phyloP scores from a whole-genome alignment of 140 eudicot species.

The Anethum foeniculum region DNA sequence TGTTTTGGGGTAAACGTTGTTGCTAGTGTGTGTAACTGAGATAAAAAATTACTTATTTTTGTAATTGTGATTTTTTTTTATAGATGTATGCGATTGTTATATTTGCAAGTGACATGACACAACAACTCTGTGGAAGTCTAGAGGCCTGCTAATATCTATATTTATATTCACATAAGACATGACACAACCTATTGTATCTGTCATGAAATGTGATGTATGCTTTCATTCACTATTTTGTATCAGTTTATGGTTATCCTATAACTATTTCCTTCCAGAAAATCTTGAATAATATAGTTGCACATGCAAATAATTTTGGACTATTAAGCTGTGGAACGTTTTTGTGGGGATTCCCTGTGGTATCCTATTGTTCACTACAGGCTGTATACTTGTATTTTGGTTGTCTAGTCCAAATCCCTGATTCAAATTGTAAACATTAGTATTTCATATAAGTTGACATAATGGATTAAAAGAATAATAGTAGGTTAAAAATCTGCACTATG shows the following conservation, averaged over 20 bases:
- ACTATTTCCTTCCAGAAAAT: not conserved
- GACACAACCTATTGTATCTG: not conserved
- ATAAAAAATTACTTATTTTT: not conserved
- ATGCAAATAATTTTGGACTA: not conserved
- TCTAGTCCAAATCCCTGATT: not conserved
- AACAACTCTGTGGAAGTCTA: not conserved
- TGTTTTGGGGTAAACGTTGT: not conserved
- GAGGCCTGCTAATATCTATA: not conserved
- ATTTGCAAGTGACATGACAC: not conserved
- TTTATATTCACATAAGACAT: not conserved
- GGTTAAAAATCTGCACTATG: not conserved
- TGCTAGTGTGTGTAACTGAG: not conserved
- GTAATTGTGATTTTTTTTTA: not conserved
- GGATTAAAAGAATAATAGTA: not conserved
- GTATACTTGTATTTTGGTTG: not conserved
- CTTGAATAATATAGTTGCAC: not conserved
- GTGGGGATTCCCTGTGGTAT: not conserved
- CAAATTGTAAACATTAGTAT: not conserved
- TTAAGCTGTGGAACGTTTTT: not conserved
- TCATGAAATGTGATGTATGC: not conserved
- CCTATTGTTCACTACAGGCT: not conserved
- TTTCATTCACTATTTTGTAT: not conserved
- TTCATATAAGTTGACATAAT: not conserved
- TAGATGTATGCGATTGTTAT: too few relatives aligned
- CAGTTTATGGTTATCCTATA: not conserved